Conservation (phyloP, 1,284 basidiomycete species). For the Phellopilus nigrolimitatus region DNA sequence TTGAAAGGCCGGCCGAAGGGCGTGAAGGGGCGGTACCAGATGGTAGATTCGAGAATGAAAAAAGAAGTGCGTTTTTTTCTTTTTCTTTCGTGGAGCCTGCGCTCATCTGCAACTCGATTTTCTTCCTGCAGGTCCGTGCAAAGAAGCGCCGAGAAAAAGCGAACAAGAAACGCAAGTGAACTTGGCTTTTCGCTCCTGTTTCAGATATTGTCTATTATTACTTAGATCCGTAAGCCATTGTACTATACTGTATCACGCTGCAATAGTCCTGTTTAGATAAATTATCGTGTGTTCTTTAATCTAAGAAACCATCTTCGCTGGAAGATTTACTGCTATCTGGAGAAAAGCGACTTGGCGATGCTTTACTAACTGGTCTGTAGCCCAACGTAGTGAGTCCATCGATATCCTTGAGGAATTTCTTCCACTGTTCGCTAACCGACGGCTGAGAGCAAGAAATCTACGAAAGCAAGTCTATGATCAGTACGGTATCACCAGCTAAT, state of each 20-base stretch:
- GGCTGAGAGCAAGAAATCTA: slow-evolving; percentile 27
- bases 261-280: not conserved
- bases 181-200: not conserved
- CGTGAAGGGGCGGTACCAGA: slow-evolving; percentile 88
- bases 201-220: slow-evolving; percentile 18
- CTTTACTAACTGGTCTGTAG: slow-evolving; percentile 21
- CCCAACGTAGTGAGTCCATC: slow-evolving; percentile 38
- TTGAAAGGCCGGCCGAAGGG: slow-evolving; percentile 94
- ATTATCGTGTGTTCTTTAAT: not conserved
- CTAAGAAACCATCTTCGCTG: not conserved
- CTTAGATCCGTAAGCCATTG: slow-evolving; percentile 13
- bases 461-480: not conserved
- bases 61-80: slow-evolving; percentile 58
- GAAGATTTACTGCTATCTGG: not conserved
- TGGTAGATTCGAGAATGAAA: slow-evolving; percentile 86
- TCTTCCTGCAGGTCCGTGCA: slow-evolving; percentile 51
- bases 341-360: not conserved
- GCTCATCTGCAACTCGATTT: slow-evolving; percentile 7
- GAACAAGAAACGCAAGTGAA: slow-evolving; percentile 46
- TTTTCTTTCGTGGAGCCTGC: not conserved
- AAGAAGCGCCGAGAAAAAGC: slow-evolving; percentile 67
- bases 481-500: too few species aligned
- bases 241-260: slow-evolving; percentile 20
- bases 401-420: slow-evolving; percentile 47
- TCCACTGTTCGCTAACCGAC: slow-evolving; percentile 42